phyloP scores from a whole-genome alignment of 768 basidiomycete genomes.

The Pleurotus tuoliensis region DNA sequence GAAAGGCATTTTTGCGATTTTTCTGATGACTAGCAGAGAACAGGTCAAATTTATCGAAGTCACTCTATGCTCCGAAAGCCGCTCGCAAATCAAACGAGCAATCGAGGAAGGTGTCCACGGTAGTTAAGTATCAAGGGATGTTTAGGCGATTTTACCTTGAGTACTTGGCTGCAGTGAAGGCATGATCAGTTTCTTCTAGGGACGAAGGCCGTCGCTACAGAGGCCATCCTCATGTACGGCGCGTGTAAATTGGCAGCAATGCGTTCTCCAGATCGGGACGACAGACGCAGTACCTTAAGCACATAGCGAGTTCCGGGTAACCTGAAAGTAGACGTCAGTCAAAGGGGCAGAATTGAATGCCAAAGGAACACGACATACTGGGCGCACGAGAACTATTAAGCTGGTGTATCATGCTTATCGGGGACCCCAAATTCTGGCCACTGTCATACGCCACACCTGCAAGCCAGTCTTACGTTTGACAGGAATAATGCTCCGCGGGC shows the following conservation, averaged over 20 bases:
- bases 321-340: too few relatives aligned
- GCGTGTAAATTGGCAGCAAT: neutral
- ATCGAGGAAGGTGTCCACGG: too few relatives aligned
- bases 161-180: neutral
- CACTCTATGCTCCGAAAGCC: neutral
- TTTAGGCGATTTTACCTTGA: neutral
- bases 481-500: neutral
- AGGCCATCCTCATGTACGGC: neutral
- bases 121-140: neutral
- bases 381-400: too few relatives aligned
- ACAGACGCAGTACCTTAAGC: too few relatives aligned
- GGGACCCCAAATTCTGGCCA: neutral
- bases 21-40: too few relatives aligned
- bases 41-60: neutral
- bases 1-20: too few relatives aligned
- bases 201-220: neutral
- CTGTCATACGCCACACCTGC: neutral
- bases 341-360: too few relatives aligned
- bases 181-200: neutral
- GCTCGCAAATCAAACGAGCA: too few relatives aligned
- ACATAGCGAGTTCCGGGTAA: too few relatives aligned
- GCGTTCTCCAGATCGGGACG: too few relatives aligned
- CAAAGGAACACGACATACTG: too few relatives aligned
- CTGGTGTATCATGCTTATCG: neutral
- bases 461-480: neutral